phyloP scores from a whole-genome alignment of 495 filamentous ascomycete species.

The Echria macrotheca region DNA sequence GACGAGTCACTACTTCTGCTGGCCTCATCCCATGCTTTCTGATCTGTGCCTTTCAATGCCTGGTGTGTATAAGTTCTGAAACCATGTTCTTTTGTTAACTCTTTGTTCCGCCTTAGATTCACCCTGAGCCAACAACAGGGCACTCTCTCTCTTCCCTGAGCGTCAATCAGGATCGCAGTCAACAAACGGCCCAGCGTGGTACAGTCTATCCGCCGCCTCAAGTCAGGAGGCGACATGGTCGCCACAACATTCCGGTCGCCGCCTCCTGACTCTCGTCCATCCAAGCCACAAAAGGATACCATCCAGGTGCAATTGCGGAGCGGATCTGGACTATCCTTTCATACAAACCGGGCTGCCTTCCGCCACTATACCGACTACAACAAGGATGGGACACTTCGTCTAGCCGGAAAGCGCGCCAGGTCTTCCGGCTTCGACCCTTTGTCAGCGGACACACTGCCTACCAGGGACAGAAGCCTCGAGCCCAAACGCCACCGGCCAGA shows the following conservation, averaged over 20 bases:
- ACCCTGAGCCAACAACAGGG: too few species aligned
- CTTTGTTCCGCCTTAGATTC: too few species aligned
- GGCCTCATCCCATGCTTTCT: too few species aligned
- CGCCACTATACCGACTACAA: conserved; percentile 33
- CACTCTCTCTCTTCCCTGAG: conserved; percentile 15
- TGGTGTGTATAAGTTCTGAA: too few species aligned
- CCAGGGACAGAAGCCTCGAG: neutral
- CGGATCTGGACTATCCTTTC: conserved; percentile 34
- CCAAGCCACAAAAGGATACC: conserved; percentile 10
- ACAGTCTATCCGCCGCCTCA: too few species aligned
- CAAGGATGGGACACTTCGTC: conserved; percentile 18
- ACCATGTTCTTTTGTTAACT: too few species aligned
- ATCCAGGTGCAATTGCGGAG: conserved; percentile 29
- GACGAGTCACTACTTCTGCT: too few species aligned
- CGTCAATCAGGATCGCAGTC: too few species aligned
- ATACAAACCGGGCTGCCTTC: conserved; percentile 30
- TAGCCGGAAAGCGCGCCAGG: conserved; percentile 1
- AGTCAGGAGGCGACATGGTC: conserved; percentile 9
- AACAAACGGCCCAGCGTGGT: too few species aligned
- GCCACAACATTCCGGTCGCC: conserved; percentile 23
- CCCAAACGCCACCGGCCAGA: neutral
- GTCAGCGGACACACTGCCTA: conserved; percentile 2
- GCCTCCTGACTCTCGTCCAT: conserved; percentile 13
- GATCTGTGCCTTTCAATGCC: too few species aligned
- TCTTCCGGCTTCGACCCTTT: conserved; percentile 11